Evolutionary conservation across 805 yeast species (phyloP), one percentile per base, ranked within the genome.

Genomic region (Wickerhamiella brachini): DNA sequence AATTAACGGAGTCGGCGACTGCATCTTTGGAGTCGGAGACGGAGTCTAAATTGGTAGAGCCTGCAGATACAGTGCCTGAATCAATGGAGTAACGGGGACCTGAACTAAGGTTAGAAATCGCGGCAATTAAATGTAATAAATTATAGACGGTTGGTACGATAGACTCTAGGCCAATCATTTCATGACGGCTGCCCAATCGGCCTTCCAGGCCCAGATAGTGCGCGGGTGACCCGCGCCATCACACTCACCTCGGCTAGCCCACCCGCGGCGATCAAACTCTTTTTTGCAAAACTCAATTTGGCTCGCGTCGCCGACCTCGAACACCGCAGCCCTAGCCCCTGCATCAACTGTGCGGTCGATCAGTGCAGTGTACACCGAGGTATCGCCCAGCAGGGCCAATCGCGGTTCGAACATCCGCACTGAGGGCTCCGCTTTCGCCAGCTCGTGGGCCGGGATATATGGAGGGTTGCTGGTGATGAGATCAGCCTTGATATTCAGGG

Each of bases 401-500:
- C 62, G 59, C 0, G 98, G 97, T 66, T 90, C 98, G 64, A 75
- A 81, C 12, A 65, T 41, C 41, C 74, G 67, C 0, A 90, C 97
- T 0, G 95, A 83, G 45, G 59, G 62, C 51, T 79, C 83, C 0
- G 80, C 77, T 10, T 65, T 59, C 9, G 54, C 54, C 59, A 75
- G 75, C 47, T 80, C 79, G 0, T 55, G 46, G 1, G 29, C 7
- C 0, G 85, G 78, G 5, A 89, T 81, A 61, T 90, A 90, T 0
- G 98, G 98, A 0, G 98, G 98, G 58, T 90, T 90, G n/a, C 95
- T 78, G 0, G 81, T 74, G 0, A 93, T 61, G 2, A 90, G 50
- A 53, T 82, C 83, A 17, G 70, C 54, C 2, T 42, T 18, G 20
- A 29, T 21, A 29, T 21, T 46, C 26, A 51, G 50, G 13, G 58